A percentile compares a stretch with the other conserved stretches of the same genome.
Conservation (phyloP, 306 rosid species). For the Spatholobus suberectus region DNA sequence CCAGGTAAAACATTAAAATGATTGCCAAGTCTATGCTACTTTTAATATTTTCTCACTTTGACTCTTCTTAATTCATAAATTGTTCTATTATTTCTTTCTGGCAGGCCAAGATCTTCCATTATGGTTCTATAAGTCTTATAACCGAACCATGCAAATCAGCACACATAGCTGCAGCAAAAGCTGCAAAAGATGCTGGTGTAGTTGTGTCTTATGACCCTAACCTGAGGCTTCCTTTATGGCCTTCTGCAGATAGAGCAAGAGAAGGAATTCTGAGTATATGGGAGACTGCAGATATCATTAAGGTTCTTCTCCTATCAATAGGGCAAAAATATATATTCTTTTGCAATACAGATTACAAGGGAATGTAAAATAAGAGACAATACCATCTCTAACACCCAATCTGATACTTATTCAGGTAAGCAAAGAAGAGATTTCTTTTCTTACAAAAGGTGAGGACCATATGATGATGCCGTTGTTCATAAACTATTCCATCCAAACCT, state of each 20-base stretch:
- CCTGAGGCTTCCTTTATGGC: conserved; percentile 96
- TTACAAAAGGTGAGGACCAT: conserved; percentile 87
- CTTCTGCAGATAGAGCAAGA: conserved; percentile 88
- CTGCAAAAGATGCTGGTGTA: conserved; percentile 92
- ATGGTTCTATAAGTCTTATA: conserved; percentile 95
- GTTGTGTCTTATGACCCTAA: conserved; percentile 92
- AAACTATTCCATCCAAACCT: conserved; percentile 88
- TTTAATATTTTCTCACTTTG: conserved; percentile 13
- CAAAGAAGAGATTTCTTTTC: conserved; percentile 91
- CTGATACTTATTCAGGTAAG: conserved; percentile 63
- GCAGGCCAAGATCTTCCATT: conserved; percentile 92
- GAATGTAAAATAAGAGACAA: conserved; percentile 25
- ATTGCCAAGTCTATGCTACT: conserved; percentile 17
- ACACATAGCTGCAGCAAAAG: conserved; percentile 89
- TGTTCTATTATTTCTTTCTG: conserved; percentile 40
- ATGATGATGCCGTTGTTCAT: conserved; percentile 78
- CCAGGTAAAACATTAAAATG: conserved; percentile 7
- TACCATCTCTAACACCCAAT: conserved; percentile 28
- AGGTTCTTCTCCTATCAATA: conserved; percentile 54
- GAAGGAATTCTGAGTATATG: conserved; percentile 95
- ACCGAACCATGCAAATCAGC: conserved; percentile 97
- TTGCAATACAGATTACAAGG: background rate
- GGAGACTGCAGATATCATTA: conserved; percentile 90
- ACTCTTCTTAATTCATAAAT: conserved; percentile 12
- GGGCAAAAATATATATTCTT: conserved; percentile 31